Conservation (phyloP, 148 eudicot genomes). For the Silene latifolia region DNA sequence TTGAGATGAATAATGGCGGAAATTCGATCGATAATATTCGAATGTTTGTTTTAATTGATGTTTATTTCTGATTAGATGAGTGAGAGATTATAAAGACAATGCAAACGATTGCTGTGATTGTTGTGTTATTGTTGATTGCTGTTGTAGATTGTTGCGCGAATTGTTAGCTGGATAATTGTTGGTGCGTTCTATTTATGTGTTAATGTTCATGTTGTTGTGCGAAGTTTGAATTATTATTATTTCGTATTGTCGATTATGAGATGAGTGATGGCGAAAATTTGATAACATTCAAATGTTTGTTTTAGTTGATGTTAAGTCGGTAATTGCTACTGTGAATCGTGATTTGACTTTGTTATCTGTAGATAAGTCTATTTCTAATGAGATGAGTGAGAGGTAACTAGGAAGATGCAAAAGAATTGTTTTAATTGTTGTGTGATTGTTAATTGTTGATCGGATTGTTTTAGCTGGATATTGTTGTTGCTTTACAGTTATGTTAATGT, state of each 20-base stretch:
- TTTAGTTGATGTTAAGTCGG: constrained; percentile 4
- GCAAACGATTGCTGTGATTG: background rate
- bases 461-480: too few relatives aligned
- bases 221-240: background rate
- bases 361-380: too few relatives aligned
- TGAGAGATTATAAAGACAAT: too few relatives aligned
- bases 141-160: background rate
- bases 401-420: too few relatives aligned
- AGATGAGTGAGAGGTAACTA: too few relatives aligned
- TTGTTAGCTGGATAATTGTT: too few relatives aligned
- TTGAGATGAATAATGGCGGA: background rate
- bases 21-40: background rate
- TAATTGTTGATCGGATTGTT: too few relatives aligned
- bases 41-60: background rate
- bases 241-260: background rate
- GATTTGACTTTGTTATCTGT: background rate
- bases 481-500: too few relatives aligned
- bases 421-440: too few relatives aligned
- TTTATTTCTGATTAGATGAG: background rate
- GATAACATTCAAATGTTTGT: background rate
- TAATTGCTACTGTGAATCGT: background rate
- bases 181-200: too few relatives aligned
- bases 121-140: background rate
- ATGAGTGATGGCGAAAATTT: background rate
- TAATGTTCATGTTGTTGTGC: background rate